Evolutionary conservation across 2,329 filamentous ascomycete species (phyloP).

Genomic region (Fusarium papillatum): DNA sequence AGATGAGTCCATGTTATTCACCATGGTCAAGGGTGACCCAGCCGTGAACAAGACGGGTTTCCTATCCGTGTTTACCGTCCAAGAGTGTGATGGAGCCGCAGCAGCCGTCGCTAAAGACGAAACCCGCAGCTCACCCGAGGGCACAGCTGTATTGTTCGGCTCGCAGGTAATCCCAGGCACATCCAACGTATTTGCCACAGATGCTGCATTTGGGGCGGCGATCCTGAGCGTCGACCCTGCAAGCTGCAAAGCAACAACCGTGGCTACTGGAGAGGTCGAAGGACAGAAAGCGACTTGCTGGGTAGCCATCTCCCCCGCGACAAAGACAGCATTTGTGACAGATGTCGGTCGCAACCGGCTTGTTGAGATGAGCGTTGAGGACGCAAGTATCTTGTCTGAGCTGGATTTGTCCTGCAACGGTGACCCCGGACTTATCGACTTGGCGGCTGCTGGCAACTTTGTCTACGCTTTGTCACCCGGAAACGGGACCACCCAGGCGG

Average conservation of each 20-base stretch:
- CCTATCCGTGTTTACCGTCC: constrained; percentile 63
- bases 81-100: not conserved
- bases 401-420: constrained; percentile 59
- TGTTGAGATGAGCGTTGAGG: constrained; percentile 66
- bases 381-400: constrained; percentile 60
- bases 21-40: constrained; percentile 73
- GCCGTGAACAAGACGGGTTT: constrained; percentile 68
- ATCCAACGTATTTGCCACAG: constrained; percentile 65
- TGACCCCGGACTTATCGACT: constrained; percentile 68
- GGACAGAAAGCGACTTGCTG: constrained; percentile 71
- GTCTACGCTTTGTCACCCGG: constrained; percentile 70
- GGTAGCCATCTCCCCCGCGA: constrained; percentile 62
- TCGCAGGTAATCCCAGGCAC: constrained; percentile 59
- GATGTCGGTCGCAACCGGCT: constrained; percentile 66
- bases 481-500: constrained; percentile 56
- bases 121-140: constrained; percentile 58
- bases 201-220: constrained; percentile 69
- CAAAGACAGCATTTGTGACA: constrained; percentile 68
- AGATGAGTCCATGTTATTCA: constrained; percentile 64
- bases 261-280: constrained; percentile 56
- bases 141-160: constrained; percentile 72
- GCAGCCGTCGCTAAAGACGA: constrained; percentile 43
- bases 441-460: constrained; percentile 64
- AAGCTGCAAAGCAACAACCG: constrained; percentile 48
- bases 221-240: constrained; percentile 58